phyloP scores from a whole-genome alignment of 148 eudicot genomes.

The Fagopyrum homotropicum region DNA sequence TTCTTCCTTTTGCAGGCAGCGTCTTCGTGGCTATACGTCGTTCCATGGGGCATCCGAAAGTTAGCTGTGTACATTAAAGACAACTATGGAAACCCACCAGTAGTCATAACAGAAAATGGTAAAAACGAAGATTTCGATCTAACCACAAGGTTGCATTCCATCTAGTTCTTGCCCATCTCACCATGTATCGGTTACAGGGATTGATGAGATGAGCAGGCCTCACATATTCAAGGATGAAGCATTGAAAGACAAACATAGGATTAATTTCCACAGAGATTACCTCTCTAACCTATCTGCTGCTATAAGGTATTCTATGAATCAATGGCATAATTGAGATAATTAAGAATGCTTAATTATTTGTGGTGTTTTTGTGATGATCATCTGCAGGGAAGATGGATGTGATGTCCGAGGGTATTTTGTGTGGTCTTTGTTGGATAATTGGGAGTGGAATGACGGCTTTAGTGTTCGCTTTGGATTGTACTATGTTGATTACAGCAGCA shows the following conservation, averaged over 20 bases:
- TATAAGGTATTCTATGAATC: constrained; percentile 38
- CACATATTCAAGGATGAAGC: constrained; percentile 42
- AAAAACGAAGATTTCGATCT: neutral
- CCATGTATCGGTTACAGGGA: constrained; percentile 32
- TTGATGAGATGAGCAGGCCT: constrained; percentile 62
- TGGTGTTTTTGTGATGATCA: neutral
- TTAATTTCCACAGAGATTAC: constrained; percentile 70
- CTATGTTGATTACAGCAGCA: constrained; percentile 77
- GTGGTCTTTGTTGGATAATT: constrained; percentile 95
- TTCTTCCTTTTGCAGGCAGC: constrained; percentile 44
- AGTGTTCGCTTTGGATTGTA: constrained; percentile 76
- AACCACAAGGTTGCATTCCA: neutral
- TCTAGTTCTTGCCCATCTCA: neutral
- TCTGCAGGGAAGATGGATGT: constrained; percentile 74
- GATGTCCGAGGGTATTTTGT: constrained; percentile 78
- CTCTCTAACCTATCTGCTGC: constrained; percentile 93
- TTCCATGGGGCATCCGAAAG: constrained; percentile 89
- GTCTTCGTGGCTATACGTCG: constrained; percentile 78
- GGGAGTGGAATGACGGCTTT: constrained; percentile 93
- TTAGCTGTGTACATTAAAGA: constrained; percentile 50
- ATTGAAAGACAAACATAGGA: constrained; percentile 74
- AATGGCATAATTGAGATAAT: neutral
- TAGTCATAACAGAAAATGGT: constrained; percentile 89
- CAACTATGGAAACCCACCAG: constrained; percentile 64
- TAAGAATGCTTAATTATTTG: neutral